A percentile compares a stretch with the other conserved stretches of the same genome.
Conservation (phyloP, 768 basidiomycete genomes). For the Leccinum boreale region DNA sequence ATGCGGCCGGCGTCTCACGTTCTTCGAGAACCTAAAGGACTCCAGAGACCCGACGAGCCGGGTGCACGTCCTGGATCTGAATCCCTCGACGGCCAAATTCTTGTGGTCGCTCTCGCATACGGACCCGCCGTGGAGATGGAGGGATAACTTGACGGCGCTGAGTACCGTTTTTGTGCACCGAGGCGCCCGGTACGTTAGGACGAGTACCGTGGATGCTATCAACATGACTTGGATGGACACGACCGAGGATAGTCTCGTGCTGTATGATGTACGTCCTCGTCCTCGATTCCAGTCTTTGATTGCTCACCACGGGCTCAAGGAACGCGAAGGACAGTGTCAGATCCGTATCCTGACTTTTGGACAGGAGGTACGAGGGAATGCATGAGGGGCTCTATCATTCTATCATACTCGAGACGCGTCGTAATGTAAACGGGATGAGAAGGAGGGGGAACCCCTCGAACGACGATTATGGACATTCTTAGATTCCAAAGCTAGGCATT, state of each 20-base stretch:
- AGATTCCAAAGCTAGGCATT: background rate
- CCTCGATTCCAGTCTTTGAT: background rate
- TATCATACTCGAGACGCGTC: constrained; percentile 1
- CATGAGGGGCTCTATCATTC: constrained; percentile 8
- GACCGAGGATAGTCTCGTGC: constrained; percentile 59
- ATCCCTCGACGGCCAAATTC: constrained; percentile 24
- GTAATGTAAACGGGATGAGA: background rate
- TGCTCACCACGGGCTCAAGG: constrained; percentile 17
- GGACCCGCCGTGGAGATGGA: constrained; percentile 32
- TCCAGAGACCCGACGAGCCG: constrained; percentile 19
- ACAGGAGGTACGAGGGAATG: constrained; percentile 13
- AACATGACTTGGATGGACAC: constrained; percentile 49
- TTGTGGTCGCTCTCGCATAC: constrained; percentile 26
- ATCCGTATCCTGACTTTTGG: constrained; percentile 34
- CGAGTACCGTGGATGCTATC: constrained; percentile 42
- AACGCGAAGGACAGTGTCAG: constrained; percentile 31
- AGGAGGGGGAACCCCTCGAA: background rate
- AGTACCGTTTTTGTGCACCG: constrained; percentile 30
- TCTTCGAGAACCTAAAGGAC: constrained; percentile 29
- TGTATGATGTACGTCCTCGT: constrained; percentile 46
- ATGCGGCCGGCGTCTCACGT: constrained; percentile 30
- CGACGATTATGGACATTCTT: background rate
- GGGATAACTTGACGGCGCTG: constrained; percentile 21
- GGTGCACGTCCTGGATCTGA: constrained; percentile 30
- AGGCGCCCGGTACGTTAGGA: constrained; percentile 26